These are phyloP conservation scores for Solanum bulbocastanum DNA, from an alignment of 257 asterid genomes.

Conservation along the genomic window DNA sequence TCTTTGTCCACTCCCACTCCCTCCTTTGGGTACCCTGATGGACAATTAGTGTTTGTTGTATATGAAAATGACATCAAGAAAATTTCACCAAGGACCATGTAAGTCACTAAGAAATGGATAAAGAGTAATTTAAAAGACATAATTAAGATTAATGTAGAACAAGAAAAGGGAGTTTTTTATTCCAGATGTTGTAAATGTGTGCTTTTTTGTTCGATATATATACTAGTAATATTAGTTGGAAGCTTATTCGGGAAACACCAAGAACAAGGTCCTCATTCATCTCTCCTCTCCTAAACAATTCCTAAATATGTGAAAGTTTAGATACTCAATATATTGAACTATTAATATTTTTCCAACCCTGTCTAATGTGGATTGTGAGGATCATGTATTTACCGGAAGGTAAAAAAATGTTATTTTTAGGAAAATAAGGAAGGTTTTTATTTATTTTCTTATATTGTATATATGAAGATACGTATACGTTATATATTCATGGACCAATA, in stretches of 20 bases:
- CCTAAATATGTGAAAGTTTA: background rate
- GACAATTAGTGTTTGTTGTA: background rate
- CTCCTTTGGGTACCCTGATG: background rate
- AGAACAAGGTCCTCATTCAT: background rate
- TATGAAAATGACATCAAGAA: background rate
- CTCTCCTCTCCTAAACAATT: background rate
- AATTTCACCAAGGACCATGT: background rate
- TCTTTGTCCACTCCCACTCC: background rate
- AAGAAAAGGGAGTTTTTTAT: background rate
- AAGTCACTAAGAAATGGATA: background rate
- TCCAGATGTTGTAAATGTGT: background rate
- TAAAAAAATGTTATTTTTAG: background rate
- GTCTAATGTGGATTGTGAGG: background rate
- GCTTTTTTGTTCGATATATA: background rate
- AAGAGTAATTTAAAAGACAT: background rate
- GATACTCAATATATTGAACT: accelerated
- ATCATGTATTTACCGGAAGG: background rate
- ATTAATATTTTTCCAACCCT: background rate
- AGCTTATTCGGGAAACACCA: background rate
- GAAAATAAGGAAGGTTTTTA: background rate
- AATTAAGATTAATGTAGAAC: background rate
- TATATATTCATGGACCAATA: background rate
- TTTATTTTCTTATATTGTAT: background rate
- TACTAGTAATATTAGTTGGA: background rate
- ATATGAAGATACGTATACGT: background rate